Base-by-base conservation (phyloP, 805 yeast species). In the Candida insectorum region DNA sequence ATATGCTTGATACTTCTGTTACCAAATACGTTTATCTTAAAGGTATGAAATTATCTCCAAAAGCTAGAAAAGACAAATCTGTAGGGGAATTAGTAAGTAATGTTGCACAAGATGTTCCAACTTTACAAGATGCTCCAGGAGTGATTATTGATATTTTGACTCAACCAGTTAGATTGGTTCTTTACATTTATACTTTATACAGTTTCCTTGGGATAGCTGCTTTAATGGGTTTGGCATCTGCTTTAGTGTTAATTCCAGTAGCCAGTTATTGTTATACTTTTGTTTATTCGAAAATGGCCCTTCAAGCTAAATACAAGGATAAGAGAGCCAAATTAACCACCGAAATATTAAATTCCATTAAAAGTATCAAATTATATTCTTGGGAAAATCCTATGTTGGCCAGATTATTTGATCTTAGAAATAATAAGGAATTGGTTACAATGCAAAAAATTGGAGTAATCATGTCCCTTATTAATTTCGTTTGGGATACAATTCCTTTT, bases 311-410 rank as follows among this genome's bases (percentile, higher is more conserved):
- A 35, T 49, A 49, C 37, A 64, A 56, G 42, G 71, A 65, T 39
- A 50, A 51, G 18, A 50, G 71, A 45, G 57, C 65, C 3, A 51
- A 59, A 15, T 49, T 63, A 33, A 61, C 60, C 36, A 55, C 58
- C 18, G 71, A 65, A 39, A 60, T 65, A 30, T 53, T 65, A 34
- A 52, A 49, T 34, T 52, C 68, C 6, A 57, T 62, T 21, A 65
- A 63, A 39, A 56, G 62, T 30, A 51, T 65, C 45, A 65, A 65
- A 40, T 53, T 65, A 24, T 65, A 64, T 40, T 56, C 69, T 2
- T 65, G 71, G 71, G 71, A 65, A 38, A 41, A 41, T 20, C 69
- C 70, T 15, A 62, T 64, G 65, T 43, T 63, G 37, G 43, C 48
- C 20, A 52, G 55, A 30, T 50, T 65, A 24, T 46, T 44, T 31